Conservation (phyloP, 2,329 filamentous ascomycete species). For the Albophoma yamanashiensis region DNA sequence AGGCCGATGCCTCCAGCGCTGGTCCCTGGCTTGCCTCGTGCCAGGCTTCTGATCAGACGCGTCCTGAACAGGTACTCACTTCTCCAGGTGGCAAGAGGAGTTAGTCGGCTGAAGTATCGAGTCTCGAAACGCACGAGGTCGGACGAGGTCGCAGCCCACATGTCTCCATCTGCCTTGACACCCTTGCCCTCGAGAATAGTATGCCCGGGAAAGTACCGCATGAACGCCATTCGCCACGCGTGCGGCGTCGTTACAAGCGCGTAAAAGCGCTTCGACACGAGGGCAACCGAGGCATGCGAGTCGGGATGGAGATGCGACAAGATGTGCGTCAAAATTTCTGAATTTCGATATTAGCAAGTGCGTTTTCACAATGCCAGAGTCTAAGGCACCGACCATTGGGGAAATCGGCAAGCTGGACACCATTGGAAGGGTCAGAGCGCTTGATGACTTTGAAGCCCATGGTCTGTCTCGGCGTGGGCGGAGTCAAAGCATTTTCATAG, state of each 20-base stretch:
- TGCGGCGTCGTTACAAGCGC: slow-evolving; percentile 80
- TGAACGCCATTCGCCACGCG: slow-evolving; percentile 87
- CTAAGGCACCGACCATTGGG: slow-evolving; percentile 61
- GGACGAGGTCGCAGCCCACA: slow-evolving; percentile 33
- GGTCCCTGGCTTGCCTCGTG: slow-evolving; percentile 67
- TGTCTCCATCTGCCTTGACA: slow-evolving; percentile 22
- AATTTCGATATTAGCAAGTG: neutral
- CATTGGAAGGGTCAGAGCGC: slow-evolving; percentile 27
- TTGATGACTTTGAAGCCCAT: slow-evolving; percentile 47
- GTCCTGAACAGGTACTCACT: slow-evolving; percentile 91
- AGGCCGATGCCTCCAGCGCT: slow-evolving; percentile 39
- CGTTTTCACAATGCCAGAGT: neutral
- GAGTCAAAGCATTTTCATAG: slow-evolving; percentile 49
- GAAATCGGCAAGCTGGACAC: slow-evolving; percentile 44
- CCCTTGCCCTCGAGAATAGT: slow-evolving; percentile 24
- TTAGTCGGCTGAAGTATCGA: slow-evolving; percentile 74
- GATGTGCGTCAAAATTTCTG: slow-evolving; percentile 87
- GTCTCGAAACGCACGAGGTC: slow-evolving; percentile 58
- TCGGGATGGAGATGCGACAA: slow-evolving; percentile 82
- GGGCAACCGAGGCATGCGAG: slow-evolving; percentile 69
- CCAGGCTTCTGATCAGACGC: slow-evolving; percentile 68
- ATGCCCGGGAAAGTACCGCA: slow-evolving; percentile 78
- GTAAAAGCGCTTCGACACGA: slow-evolving; percentile 84
- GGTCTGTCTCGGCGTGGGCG: slow-evolving; percentile 33
- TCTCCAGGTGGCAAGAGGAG: slow-evolving; percentile 79